phyloP scores from a whole-genome alignment of 1,139 yeast species.

The Tardiomyces digboiensis region DNA sequence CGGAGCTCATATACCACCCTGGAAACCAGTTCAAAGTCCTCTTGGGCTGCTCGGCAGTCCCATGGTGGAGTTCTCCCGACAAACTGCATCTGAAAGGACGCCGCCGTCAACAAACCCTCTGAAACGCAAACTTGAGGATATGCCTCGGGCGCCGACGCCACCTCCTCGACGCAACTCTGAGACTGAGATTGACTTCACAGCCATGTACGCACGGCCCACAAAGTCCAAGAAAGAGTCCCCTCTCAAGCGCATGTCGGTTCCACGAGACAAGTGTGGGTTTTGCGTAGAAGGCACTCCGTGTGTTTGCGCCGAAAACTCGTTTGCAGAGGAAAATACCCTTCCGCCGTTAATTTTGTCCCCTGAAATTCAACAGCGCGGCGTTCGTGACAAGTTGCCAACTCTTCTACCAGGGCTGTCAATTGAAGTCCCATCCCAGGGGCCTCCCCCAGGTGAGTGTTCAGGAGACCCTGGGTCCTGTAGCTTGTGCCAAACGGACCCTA shows the following conservation, averaged over 20 bases:
- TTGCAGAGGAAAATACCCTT: conserved; percentile 10
- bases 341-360: conserved; percentile 2
- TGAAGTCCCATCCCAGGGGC: not conserved
- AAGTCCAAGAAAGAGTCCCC: conserved; percentile 12
- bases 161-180: not conserved
- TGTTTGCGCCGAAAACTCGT: conserved; percentile 68
- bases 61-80: too few relatives aligned
- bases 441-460: conserved; percentile 46
- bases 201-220: conserved; percentile 9
- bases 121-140: not conserved
- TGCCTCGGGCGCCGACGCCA: not conserved
- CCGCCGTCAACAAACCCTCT: not conserved
- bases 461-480: conserved; percentile 84
- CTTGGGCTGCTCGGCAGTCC: too few relatives aligned
- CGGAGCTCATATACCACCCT: too few relatives aligned
- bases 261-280: conserved; percentile 75
- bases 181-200: conserved; percentile 11
- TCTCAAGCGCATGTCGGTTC: conserved; percentile 1
- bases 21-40: too few relatives aligned
- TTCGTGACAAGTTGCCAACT: not conserved
- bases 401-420: not conserved
- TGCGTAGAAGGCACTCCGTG: conserved; percentile 91
- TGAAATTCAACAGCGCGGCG: not conserved
- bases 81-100: not conserved
- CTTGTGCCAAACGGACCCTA: conserved; percentile 80